phyloP scores from a whole-genome alignment of 805 yeast species.

The Priceomyces fermenticarens region DNA sequence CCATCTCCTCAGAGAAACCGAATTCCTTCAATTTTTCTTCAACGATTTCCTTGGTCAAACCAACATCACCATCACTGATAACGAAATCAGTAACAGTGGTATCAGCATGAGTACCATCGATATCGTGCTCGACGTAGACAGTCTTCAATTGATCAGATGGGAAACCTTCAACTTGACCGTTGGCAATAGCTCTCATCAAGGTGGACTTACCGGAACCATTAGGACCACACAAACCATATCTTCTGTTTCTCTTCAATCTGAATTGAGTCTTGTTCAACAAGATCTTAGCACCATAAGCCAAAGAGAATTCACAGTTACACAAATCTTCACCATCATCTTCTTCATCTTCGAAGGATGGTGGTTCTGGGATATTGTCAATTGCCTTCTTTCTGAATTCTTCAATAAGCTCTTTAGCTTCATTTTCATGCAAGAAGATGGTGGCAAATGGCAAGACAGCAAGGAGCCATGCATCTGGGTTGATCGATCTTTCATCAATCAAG shows the following conservation, averaged over 20 bases:
- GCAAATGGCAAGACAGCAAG: conserved; percentile 87
- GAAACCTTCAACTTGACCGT: conserved; percentile 99
- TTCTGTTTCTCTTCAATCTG: conserved; percentile 97
- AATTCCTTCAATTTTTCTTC: conserved; percentile 79
- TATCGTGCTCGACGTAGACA: conserved; percentile 99
- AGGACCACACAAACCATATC: conserved; percentile 91
- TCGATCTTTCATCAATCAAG: conserved; percentile 94
- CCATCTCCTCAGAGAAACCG: conserved; percentile 92
- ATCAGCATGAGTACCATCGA: conserved; percentile 97
- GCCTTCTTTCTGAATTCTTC: conserved; percentile 96
- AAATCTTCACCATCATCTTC: conserved; percentile 99
- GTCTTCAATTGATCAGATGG: conserved; percentile 99
- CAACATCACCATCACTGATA: conserved; percentile 74
- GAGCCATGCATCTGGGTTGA: conserved; percentile 90
- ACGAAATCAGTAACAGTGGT: conserved; percentile 93
- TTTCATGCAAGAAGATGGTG: conserved; percentile 93
- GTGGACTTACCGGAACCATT: conserved; percentile 54
- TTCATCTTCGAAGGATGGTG: conserved; percentile 93
- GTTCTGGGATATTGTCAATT: conserved; percentile 96
- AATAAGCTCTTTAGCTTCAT: conserved; percentile 78
- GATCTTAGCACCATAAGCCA: conserved; percentile 99
- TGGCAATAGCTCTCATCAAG: conserved; percentile 93
- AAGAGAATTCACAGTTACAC: conserved; percentile 99
- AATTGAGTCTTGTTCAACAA: conserved; percentile 98
- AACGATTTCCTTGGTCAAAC: conserved; percentile 68